phyloP scores from a whole-genome alignment of 2,329 filamentous ascomycete species.

The Davidsoniella eucalypti region DNA sequence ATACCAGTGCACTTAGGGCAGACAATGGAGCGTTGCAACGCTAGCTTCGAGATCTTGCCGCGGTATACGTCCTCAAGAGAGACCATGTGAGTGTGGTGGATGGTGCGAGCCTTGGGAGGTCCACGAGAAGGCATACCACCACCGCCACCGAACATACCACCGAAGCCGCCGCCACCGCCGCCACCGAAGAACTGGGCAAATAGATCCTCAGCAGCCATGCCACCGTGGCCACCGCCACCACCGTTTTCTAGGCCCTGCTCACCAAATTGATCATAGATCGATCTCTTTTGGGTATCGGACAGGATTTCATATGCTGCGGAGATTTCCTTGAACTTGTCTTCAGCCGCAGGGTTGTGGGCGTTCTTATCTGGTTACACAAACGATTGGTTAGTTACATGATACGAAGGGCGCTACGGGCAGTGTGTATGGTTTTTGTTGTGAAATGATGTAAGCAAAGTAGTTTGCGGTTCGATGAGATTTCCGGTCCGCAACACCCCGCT shows the following conservation, averaged over 20 bases:
- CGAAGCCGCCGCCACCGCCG: conserved; percentile 46
- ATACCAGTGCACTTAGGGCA: conserved; percentile 87
- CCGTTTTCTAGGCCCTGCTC: conserved; percentile 70
- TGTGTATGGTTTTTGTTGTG: neutral
- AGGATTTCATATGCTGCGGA: conserved; percentile 92
- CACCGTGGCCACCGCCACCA: conserved; percentile 60
- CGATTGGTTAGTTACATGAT: conserved; percentile 12
- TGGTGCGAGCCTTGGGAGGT: conserved; percentile 78
- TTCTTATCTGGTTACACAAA: conserved; percentile 62
- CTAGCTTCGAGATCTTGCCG: conserved; percentile 93
- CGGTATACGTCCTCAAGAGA: conserved; percentile 95
- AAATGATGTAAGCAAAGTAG: neutral
- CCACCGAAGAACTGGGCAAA: conserved; percentile 95
- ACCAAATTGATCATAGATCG: conserved; percentile 91
- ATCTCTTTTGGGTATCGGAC: conserved; percentile 79
- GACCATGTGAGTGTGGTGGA: conserved; percentile 97
- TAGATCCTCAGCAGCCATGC: conserved; percentile 91
- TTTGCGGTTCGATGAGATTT: neutral
- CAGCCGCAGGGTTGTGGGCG: conserved; percentile 76
- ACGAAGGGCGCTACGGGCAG: neutral
- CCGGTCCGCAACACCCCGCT: too few relatives aligned
- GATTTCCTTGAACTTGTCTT: conserved; percentile 97
- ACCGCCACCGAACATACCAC: conserved; percentile 55
- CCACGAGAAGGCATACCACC: conserved; percentile 65
- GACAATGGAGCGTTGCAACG: conserved; percentile 92